phyloP scores from a whole-genome alignment of 371 early-diverging fungal genomes.

The Mortierella sp. region DNA sequence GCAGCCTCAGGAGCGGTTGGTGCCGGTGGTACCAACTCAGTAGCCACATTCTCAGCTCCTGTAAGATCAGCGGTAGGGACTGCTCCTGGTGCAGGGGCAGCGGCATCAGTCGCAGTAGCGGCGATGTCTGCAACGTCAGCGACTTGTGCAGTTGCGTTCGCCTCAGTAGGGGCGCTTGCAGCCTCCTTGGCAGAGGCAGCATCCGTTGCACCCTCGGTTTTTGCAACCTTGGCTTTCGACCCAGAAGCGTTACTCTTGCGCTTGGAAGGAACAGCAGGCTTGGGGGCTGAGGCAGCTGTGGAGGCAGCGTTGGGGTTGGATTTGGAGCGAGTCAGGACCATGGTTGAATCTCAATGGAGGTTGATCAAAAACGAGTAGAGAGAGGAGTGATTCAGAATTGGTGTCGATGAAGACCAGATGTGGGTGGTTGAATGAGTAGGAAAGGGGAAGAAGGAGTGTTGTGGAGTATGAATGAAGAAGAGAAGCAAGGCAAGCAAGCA shows the following conservation, averaged over 20 bases:
- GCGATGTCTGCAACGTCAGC: neutral
- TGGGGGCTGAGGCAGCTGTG: slow-evolving; percentile 19
- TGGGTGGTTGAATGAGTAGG: neutral
- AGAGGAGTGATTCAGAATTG: slow-evolving; percentile 1
- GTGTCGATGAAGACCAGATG: too few relatives aligned
- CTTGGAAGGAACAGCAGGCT: slow-evolving; percentile 25
- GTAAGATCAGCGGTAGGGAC: neutral
- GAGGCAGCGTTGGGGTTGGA: slow-evolving; percentile 24
- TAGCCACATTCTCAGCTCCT: neutral
- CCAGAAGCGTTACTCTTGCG: slow-evolving; percentile 28
- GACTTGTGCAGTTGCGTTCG: neutral
- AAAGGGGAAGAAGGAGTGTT: neutral
- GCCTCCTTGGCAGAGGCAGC: slow-evolving; percentile 22
- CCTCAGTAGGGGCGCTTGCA: neutral
- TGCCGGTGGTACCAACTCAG: slow-evolving; percentile 12
- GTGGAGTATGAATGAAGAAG: neutral
- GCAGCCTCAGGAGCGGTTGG: slow-evolving; percentile 17
- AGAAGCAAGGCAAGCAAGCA: too few relatives aligned
- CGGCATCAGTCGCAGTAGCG: neutral
- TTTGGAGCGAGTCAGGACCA: slow-evolving; percentile 48
- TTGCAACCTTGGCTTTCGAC: slow-evolving; percentile 27
- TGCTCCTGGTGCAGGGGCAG: neutral
- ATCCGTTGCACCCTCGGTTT: slow-evolving; percentile 23
- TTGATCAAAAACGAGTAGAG: neutral
- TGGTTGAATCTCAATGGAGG: slow-evolving; percentile 3